Evolutionary conservation across 1,284 basidiomycete genomes (phyloP), one percentile per base, ranked within the genome.

Genomic region (Entoloma clypeatum): DNA sequence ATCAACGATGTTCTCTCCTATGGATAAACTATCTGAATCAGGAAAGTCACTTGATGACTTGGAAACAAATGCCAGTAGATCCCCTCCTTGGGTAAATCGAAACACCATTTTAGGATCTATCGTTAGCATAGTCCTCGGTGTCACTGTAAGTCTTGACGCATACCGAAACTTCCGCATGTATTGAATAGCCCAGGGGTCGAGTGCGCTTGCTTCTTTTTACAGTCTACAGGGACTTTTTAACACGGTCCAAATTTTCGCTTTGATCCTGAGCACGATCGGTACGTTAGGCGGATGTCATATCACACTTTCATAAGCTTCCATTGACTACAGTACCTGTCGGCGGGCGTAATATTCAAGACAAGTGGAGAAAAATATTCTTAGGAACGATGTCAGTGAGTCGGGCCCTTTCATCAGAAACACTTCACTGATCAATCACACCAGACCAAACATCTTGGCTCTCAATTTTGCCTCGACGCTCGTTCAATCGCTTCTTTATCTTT

Each of bases 381-480:
- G 79, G 79, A 13, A 83, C 72, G 17, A 81, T 86, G 81, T 82
- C 42, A 51, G 77, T 61, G 39, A 21, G 39, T 17, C 11, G 16
- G 32, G 16, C 18, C 3, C 46, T 23, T 18, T 40, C 11, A 4
- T 22, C 37, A n/a, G 22, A 45, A 26, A 2, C 10, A 2, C 13
- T 6, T 10, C 11, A 10, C 27, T 39, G 26, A 41, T 21, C 10
- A 39, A 36, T 17, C 23, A 27, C 7, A 36, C 7, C 47, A 86
- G 82, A 49, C 83, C 83, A 4, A 86, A 86, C 49, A 56, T 85
- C 11, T 62, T 86, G 18, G 82, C 83, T 5, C 64, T 86, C 33
- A 86, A 86, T 54, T 77, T 86, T 41, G 75, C 73, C 0, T 70
- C 76, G 0, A 72, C 74, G 1, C 56, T 78, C 9, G 59, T 67